Evolutionary conservation across 345 rosid species (phyloP), one percentile per base, ranked within the genome.

Genomic region (Arabidopsis arenosa): DNA sequence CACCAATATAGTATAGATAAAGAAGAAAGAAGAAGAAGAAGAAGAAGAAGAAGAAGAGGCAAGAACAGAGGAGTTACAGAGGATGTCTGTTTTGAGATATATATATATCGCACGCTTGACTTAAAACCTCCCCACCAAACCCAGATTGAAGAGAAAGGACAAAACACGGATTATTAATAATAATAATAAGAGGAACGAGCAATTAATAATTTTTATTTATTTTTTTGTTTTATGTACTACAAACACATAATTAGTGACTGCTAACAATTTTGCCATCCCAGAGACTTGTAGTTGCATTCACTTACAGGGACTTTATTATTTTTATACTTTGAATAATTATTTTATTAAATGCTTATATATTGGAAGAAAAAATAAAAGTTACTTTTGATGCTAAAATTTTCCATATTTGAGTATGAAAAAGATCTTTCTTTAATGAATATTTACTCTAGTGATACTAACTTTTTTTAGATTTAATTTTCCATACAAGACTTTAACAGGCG

Each of bases 11-110:
- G 26, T 10, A 32, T 6, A 70, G 78, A 77, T 66, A 43, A 48
- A 48, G 39, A 56, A 12, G 66, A 32, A 51, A 45, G 36, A 43
- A 60, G 72, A 37, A 13, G 33, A 63, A 47, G 77, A 56, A 40
- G 55, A 26, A 39, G 41, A 30, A 30, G 70, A 72, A 68, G 71
- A 77, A 35, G 53, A 68, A 79, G 67, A 80, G 82, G 83, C 82
- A 84, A 83, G 77, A 79, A 83, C 84, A 69, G 72, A 73, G 83
- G 76, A 70, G 75, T 44, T 58, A 74, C 89, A 86, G 92, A 87
- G 90, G 78, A 73, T 78, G 93, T 89, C 89, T 82, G 83, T 75
- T 70, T 76, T 57, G 35, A 10, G n/a, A 5, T 14, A 15, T 76
- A 54, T 76, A 54, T 76, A 32, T 32, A 63, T 47, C 30, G 66